Percentiles rank a stretch among this genome's conserved stretches.
These are phyloP conservation scores for Rosa multiflora DNA, from an alignment of 306 rosid genomes.

Conservation along the genomic window DNA sequence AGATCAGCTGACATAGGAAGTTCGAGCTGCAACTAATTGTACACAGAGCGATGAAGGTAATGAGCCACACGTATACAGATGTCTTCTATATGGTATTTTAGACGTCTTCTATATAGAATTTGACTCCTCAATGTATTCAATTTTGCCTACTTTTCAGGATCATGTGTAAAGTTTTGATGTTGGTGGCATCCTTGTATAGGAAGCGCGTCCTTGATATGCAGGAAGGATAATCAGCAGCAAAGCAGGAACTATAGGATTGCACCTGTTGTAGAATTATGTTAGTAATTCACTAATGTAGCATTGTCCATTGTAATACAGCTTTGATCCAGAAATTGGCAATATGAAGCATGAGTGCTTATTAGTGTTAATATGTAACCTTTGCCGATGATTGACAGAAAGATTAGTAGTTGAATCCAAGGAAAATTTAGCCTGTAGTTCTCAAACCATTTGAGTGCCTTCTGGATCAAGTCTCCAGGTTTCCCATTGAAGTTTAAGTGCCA, in stretches of 20 bases:
- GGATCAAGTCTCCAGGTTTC: too few relatives aligned
- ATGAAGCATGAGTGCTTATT: not conserved
- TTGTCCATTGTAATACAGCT: not conserved
- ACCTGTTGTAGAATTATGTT: not conserved
- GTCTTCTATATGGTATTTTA: not conserved
- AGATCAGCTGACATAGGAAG: constrained; percentile 48
- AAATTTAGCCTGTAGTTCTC: not conserved
- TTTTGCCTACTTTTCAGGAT: not conserved
- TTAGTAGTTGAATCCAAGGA: not conserved
- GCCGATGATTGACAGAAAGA: not conserved
- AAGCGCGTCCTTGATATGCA: not conserved
- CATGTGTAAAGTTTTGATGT: constrained; percentile 2
- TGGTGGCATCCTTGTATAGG: not conserved
- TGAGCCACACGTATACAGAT: not conserved
- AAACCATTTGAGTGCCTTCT: too few relatives aligned
- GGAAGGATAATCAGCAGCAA: not conserved
- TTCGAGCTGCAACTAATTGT: constrained; percentile 35
- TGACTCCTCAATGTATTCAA: not conserved
- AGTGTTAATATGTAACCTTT: not conserved
- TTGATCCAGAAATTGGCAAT: not conserved
- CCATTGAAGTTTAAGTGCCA: too few relatives aligned
- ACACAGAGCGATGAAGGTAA: constrained; percentile 34
- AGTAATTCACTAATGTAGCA: not conserved
- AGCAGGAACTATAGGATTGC: not conserved
- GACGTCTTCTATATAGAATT: not conserved